Base-by-base conservation (phyloP, 2,329 filamentous ascomycete genomes). In the Incumbomyces lentus region DNA sequence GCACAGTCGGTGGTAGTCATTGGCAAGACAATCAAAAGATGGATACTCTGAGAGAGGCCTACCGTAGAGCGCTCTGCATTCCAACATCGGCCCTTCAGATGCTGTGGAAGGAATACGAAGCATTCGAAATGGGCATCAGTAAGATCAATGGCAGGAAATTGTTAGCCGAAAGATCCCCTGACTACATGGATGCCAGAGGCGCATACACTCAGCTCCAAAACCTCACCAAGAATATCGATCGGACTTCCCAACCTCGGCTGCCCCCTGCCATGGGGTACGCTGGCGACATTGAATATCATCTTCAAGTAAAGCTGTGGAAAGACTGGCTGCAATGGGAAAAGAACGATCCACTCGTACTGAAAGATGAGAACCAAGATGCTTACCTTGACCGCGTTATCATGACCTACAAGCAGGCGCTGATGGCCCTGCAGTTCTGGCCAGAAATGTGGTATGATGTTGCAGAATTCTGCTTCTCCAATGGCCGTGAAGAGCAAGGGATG, bases 21-120 rank as follows among this genome's bases (percentile, higher is more conserved):
- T 98, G 92, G 93, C 89, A 96, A 65, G 92, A 96, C 61, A 85
- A 90, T 66, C 92, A 96, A 62, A 98, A 98, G 72, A 94, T 95
- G 84, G 92, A 98, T 58, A 74, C 85, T 56, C 68, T 98, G 43
- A 82, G 92, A 49, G 94, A 93, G 62, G 85, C 86, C 1, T 98
- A 95, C 62, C 89, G 95, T 59, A 83, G 83, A 44, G 90, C 90
- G 12, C 86, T 95, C 48, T 82, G 79, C 54, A 79, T 95, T 33
- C 93, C 93, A 3, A 94, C 87, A 52, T 79, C 82, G 46, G 84
- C 83, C 29, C 79, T 94, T 40, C 86, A 90, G 59, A 77, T 76
- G 44, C 69, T 98, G 12, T 98, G 92, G 93, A 95, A 93, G 63
- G 90, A 98, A 60, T 98, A 98, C 60, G 89, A 96, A 62, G 82